Evolutionary conservation across 495 filamentous ascomycete species (phyloP).

Genomic region (Trichoderma virens): DNA sequence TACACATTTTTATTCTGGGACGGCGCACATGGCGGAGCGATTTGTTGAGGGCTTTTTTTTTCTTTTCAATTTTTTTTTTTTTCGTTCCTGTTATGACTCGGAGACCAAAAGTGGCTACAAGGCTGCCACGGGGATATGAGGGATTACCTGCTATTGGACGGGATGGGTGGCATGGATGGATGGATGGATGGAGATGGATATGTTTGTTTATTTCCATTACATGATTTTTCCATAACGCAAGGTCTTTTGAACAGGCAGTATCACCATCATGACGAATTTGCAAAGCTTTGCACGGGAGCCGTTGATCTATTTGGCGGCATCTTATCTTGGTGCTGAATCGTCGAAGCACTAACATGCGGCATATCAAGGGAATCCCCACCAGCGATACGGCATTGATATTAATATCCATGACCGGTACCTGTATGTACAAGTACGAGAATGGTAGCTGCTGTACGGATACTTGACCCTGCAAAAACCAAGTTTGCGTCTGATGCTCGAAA

Average conservation of each 20-base stretch:
- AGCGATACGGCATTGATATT: not conserved
- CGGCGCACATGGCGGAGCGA: conserved; percentile 8
- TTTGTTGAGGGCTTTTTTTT: conserved; percentile 7
- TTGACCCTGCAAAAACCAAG: too few species aligned
- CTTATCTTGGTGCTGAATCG: not conserved
- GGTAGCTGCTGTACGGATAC: too few species aligned
- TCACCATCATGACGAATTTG: not conserved
- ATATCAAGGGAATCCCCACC: not conserved
- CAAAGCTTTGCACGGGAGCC: too few species aligned
- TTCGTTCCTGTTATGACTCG: not conserved
- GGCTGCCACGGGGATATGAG: not conserved
- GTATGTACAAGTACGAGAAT: not conserved
- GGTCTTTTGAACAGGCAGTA: not conserved
- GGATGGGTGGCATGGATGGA: not conserved
- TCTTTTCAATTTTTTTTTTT: not conserved
- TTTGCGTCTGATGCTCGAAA: too few species aligned
- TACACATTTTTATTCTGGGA: not conserved
- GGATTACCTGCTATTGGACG: conserved; percentile 3
- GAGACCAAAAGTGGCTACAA: not conserved
- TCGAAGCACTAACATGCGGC: not conserved
- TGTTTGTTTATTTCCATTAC: not conserved
- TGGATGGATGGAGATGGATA: not conserved
- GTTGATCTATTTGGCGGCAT: not conserved
- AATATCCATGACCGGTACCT: not conserved
- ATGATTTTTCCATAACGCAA: not conserved